phyloP scores from a whole-genome alignment of 2,329 filamentous ascomycete species.

The Cryphonectria parasitica region DNA sequence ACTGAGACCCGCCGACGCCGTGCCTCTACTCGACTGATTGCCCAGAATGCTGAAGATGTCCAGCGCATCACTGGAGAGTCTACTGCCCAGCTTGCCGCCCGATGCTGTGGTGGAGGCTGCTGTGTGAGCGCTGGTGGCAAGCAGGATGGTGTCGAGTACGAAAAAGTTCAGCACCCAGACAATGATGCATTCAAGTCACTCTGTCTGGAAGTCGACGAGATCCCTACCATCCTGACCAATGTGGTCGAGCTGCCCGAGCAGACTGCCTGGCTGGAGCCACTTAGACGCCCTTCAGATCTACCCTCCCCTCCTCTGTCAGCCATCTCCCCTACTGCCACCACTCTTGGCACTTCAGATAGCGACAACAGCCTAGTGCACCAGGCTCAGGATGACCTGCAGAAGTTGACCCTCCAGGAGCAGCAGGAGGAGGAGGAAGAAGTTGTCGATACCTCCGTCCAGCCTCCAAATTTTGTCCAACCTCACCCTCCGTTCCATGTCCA shows the following conservation, averaged over 20 bases:
- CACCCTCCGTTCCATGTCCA: constrained; percentile 93
- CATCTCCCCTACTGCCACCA: constrained; percentile 42
- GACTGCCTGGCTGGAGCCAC: constrained; percentile 70
- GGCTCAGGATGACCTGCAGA: constrained; percentile 33
- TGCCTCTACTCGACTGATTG: constrained; percentile 70
- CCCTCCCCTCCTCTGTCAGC: constrained; percentile 55
- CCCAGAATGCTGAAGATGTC: constrained; percentile 65
- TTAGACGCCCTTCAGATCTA: constrained; percentile 45
- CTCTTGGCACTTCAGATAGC: constrained; percentile 43
- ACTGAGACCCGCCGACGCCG: constrained; percentile 57
- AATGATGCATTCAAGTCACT: constrained; percentile 85
- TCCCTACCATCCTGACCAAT: constrained; percentile 74
- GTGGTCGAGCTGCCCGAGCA: constrained; percentile 74
- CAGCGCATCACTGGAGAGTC: constrained; percentile 68
- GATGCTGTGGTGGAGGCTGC: constrained; percentile 68
- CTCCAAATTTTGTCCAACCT: constrained; percentile 88
- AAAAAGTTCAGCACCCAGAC: constrained; percentile 65
- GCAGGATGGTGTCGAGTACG: constrained; percentile 53
- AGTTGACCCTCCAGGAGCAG: constrained; percentile 39
- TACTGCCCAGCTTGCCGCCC: constrained; percentile 62
- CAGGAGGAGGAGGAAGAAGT: constrained; percentile 34
- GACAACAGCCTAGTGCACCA: constrained; percentile 34
- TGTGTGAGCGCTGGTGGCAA: constrained; percentile 56
- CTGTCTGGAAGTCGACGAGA: constrained; percentile 72
- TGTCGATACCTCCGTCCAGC: constrained; percentile 67